Conservation (phyloP, 306 rosid species). For the Vigna nakashimae region DNA sequence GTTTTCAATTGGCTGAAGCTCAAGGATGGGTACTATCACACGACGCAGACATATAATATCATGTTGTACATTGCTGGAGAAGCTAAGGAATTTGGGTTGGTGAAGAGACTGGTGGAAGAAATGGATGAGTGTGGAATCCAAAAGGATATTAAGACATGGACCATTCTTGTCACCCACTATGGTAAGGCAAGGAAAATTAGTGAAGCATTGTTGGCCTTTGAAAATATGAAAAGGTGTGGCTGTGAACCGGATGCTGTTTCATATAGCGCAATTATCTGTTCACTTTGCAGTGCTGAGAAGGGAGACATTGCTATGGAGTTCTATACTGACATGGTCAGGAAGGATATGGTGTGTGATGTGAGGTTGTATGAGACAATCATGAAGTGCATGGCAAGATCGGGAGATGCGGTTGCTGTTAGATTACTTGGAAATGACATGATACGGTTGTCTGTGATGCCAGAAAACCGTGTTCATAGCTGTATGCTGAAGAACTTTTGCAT, state of each 20-base stretch:
- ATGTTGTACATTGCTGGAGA: conserved; percentile 81
- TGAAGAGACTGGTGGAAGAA: conserved; percentile 74
- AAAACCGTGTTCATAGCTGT: conserved; percentile 54
- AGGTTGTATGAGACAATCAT: conserved; percentile 60
- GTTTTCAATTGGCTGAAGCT: conserved; percentile 77
- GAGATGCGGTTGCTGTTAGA: conserved; percentile 64
- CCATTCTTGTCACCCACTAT: conserved; percentile 72
- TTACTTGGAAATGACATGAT: conserved; percentile 73
- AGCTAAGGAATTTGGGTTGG: conserved; percentile 66
- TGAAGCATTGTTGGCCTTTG: conserved; percentile 63
- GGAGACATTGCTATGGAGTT: conserved; percentile 85
- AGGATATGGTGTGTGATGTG: conserved; percentile 64
- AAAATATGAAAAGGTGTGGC: conserved; percentile 67
- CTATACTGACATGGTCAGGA: conserved; percentile 73
- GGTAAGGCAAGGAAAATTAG: conserved; percentile 75
- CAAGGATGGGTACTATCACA: conserved; percentile 60
- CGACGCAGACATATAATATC: conserved; percentile 68
- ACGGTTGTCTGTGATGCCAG: conserved; percentile 59
- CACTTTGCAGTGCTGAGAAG: conserved; percentile 72
- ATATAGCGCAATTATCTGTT: conserved; percentile 58
- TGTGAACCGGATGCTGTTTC: conserved; percentile 70
- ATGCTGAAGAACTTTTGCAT: conserved; percentile 77
- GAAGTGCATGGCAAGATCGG: conserved; percentile 66
- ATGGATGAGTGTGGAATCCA: conserved; percentile 59
- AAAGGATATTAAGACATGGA: conserved; percentile 81